A percentile compares a stretch with the other conserved stretches of the same genome.
phyloP scores from a whole-genome alignment of 495 filamentous ascomycete species.

The Alectoria sarmentosa region DNA sequence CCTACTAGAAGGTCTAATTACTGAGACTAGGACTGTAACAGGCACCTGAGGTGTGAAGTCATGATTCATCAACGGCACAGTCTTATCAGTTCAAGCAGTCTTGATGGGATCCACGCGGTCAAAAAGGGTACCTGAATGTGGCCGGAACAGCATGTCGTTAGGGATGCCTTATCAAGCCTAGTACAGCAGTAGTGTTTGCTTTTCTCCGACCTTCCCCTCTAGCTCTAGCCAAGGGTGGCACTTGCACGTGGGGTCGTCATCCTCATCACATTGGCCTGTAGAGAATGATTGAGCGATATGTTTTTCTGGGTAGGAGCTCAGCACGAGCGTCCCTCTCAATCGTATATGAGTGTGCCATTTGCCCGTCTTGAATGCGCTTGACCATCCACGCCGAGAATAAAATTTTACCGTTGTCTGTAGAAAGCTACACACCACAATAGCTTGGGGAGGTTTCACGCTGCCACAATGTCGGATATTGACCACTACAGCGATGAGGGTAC shows the following conservation, averaged over 20 bases:
- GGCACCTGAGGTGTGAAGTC: too few relatives aligned
- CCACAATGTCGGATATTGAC: slow-evolving; percentile 5
- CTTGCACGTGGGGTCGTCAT: not conserved
- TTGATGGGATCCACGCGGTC: too few relatives aligned
- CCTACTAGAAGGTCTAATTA: too few relatives aligned
- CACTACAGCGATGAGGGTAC: not conserved
- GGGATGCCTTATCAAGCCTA: not conserved
- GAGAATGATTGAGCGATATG: not conserved
- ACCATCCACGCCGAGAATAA: not conserved
- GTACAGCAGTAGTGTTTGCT: not conserved
- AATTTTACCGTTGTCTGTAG: not conserved
- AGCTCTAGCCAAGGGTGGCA: not conserved
- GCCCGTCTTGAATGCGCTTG: not conserved
- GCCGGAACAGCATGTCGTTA: not conserved
- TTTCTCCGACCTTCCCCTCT: not conserved
- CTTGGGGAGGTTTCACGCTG: not conserved
- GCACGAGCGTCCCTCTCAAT: not conserved
- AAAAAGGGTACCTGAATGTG: not conserved
- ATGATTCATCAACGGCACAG: too few relatives aligned
- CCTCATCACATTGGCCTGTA: not conserved
- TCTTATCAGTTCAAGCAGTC: too few relatives aligned
- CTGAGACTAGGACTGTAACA: too few relatives aligned
- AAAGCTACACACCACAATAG: not conserved
- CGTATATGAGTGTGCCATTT: not conserved
- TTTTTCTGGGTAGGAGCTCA: not conserved